Evolutionary conservation across 495 filamentous ascomycete species (phyloP).

Genomic region (Penicillium malachiteum): DNA sequence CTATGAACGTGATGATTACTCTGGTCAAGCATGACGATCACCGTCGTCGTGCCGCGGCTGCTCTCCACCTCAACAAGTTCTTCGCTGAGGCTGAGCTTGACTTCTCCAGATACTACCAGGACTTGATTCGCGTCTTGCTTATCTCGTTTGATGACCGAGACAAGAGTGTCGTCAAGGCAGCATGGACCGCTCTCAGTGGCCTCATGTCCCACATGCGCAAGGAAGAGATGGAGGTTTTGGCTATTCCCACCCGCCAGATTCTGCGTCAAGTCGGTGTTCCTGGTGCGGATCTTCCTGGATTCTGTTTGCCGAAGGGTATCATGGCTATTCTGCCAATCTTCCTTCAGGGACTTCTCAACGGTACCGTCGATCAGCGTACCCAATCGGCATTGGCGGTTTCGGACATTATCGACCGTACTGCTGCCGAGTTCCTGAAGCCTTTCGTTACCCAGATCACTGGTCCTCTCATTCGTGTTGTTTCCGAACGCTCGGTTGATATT

Average conservation of each 20-base stretch:
- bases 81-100: conserved; percentile 79
- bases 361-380: conserved; percentile 84
- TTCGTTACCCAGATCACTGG: conserved; percentile 98
- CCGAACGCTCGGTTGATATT: conserved; percentile 90
- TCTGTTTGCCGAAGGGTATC: conserved; percentile 94
- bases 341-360: conserved; percentile 95
- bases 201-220: conserved; percentile 88
- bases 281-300: conserved; percentile 82
- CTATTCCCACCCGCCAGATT: conserved; percentile 78
- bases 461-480: conserved; percentile 94
- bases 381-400: conserved; percentile 91
- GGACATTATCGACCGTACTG: conserved; percentile 90
- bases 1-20: conserved; percentile 86
- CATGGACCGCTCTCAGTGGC: conserved; percentile 85
- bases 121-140: conserved; percentile 83
- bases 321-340: conserved; percentile 96
- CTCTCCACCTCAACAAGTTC: conserved; percentile 81
- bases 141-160: conserved; percentile 91
- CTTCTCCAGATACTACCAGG: conserved; percentile 90
- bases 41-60: conserved; percentile 71
- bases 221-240: conserved; percentile 97
- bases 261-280: conserved; percentile 84
- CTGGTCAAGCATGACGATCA: conserved; percentile 93
- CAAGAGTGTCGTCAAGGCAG: conserved; percentile 80
- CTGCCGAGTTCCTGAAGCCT: conserved; percentile 76